Evolutionary conservation across 106 monocot species (phyloP).

Genomic region (Chionographis japonica): DNA sequence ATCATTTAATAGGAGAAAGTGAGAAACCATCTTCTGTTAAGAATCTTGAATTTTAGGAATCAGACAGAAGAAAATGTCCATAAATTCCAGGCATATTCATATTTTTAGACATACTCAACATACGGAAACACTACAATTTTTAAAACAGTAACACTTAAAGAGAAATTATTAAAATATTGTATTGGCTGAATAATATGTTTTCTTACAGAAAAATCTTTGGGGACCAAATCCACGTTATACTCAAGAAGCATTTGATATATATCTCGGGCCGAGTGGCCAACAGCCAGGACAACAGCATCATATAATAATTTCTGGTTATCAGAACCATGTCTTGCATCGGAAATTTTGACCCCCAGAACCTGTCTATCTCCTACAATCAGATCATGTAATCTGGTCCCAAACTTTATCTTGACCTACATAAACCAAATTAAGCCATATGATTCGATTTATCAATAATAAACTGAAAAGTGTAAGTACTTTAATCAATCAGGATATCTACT

Average conservation of each 20-base stretch:
- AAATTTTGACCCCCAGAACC: constrained; percentile 65
- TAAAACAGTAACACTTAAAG: neutral
- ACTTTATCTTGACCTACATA: constrained; percentile 73
- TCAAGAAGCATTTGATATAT: constrained; percentile 78
- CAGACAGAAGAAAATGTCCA: no score
- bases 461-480: neutral
- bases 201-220: constrained; percentile 95
- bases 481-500: constrained; percentile 1
- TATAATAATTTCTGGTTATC: constrained; percentile 34
- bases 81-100: no score
- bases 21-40: no score
- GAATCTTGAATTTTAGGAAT: no score
- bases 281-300: constrained; percentile 93
- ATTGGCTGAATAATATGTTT: constrained; percentile 8
- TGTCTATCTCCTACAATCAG: constrained; percentile 70
- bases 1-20: no score
- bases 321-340: constrained; percentile 35
- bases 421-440: constrained; percentile 2
- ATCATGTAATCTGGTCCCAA: constrained; percentile 82
- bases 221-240: constrained; percentile 64
- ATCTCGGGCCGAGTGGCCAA: constrained; percentile 97
- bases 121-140: neutral
- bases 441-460: neutral
- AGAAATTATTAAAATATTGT: neutral
- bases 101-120: no score